Conservation (phyloP, 345 rosid species). For the Populus nigra region DNA sequence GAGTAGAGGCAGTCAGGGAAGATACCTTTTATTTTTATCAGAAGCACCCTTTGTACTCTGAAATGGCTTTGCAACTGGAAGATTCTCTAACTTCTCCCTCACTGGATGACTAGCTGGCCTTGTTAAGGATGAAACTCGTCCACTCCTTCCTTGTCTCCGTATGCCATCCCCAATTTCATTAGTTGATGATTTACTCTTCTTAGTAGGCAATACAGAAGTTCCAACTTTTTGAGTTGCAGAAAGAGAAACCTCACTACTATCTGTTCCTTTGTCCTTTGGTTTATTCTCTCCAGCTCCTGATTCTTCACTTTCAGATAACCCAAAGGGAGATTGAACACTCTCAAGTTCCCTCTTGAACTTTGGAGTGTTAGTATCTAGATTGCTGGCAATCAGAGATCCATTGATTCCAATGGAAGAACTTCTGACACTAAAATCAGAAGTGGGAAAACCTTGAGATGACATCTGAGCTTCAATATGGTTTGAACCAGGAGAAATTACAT, state of each 20-base stretch:
- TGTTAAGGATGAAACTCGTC: slow-evolving; percentile 48
- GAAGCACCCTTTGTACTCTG: slow-evolving; percentile 54
- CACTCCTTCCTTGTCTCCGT: slow-evolving; percentile 76
- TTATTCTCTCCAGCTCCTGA: slow-evolving; percentile 75
- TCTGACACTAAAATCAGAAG: slow-evolving; percentile 61
- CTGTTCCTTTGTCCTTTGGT: slow-evolving; percentile 55
- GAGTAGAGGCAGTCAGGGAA: neutral
- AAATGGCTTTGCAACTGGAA: slow-evolving; percentile 54
- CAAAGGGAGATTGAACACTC: slow-evolving; percentile 62
- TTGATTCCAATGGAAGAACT: slow-evolving; percentile 47
- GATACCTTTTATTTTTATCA: slow-evolving; percentile 75
- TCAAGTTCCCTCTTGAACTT: slow-evolving; percentile 61
- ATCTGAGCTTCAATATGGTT: slow-evolving; percentile 52
- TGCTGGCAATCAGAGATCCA: slow-evolving; percentile 42
- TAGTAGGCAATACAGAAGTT: slow-evolving; percentile 41
- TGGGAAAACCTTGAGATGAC: slow-evolving; percentile 52
- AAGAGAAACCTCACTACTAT: slow-evolving; percentile 46
- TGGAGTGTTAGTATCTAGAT: slow-evolving; percentile 39
- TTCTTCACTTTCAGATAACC: slow-evolving; percentile 80
- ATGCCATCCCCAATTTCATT: slow-evolving; percentile 69
- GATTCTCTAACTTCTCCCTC: slow-evolving; percentile 60
- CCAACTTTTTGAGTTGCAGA: slow-evolving; percentile 53
- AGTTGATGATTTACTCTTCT: slow-evolving; percentile 51
- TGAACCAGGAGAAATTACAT: slow-evolving; percentile 62
- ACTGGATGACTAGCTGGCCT: slow-evolving; percentile 52